Evolutionary conservation across 1,284 basidiomycete species (phyloP).

Genomic region (Stereum hirsutum): DNA sequence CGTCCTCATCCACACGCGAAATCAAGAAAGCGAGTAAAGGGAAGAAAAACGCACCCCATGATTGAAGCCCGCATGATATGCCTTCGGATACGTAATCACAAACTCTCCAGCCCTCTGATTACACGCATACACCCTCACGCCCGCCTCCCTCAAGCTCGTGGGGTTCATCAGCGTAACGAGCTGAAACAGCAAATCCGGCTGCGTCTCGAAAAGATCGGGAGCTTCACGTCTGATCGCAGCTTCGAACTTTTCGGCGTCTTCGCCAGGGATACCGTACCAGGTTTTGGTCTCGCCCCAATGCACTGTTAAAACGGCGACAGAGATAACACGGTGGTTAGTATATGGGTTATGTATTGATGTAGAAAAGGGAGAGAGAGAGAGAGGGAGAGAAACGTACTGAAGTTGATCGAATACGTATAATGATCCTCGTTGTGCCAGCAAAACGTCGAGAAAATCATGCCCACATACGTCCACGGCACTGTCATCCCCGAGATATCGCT

Average conservation of each 20-base stretch:
- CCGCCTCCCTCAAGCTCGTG: conserved; percentile 75
- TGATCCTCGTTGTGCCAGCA: conserved; percentile 98
- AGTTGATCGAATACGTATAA: conserved; percentile 8
- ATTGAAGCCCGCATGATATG: conserved; percentile 98
- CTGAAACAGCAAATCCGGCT: conserved; percentile 95
- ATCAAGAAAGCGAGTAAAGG: conserved; percentile 2
- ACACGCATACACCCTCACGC: conserved; percentile 90
- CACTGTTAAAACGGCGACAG: conserved; percentile 41
- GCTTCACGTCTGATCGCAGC: conserved; percentile 92
- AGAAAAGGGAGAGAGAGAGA: not conserved
- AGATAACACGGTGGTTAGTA: conserved; percentile 78
- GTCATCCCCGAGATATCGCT: conserved; percentile 99
- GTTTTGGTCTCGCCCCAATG: conserved; percentile 99
- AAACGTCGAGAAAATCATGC: conserved; percentile 99
- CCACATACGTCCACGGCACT: conserved; percentile 99
- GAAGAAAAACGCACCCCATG: conserved; percentile 67
- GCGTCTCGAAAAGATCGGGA: conserved; percentile 97
- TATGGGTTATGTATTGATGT: conserved; percentile 66
- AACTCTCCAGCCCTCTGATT: conserved; percentile 98
- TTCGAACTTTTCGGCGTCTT: conserved; percentile 93
- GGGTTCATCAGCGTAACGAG: conserved; percentile 98
- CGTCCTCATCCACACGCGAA: conserved; percentile 2
- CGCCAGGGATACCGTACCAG: conserved; percentile 97
- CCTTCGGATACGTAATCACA: conserved; percentile 96
- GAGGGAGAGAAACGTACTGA: no score